Conservation (phyloP, 805 yeast species). For the Ogataea polymorpha region DNA sequence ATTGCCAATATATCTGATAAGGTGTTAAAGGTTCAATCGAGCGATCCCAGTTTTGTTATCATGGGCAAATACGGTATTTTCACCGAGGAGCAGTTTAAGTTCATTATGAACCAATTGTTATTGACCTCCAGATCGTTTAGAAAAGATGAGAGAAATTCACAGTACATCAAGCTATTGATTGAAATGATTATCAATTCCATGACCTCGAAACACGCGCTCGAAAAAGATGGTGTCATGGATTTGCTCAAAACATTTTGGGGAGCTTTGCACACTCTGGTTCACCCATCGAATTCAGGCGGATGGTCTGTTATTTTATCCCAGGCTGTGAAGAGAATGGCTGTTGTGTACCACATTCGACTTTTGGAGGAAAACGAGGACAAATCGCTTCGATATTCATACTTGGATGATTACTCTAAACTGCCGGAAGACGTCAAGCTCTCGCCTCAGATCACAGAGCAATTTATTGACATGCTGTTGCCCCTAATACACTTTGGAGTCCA, state of each 20-base stretch:
- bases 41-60: conserved; percentile 29
- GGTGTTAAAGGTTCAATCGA: conserved; percentile 36
- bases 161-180: conserved; percentile 26
- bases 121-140: conserved; percentile 25
- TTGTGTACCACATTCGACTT: conserved; percentile 57
- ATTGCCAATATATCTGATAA: conserved; percentile 59
- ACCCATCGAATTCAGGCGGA: conserved; percentile 90
- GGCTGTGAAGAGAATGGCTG: conserved; percentile 57
- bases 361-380: conserved; percentile 45
- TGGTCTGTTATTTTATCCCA: conserved; percentile 76
- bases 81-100: conserved; percentile 56
- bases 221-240: conserved; percentile 45
- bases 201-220: conserved; percentile 44
- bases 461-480: conserved; percentile 46
- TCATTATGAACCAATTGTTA: conserved; percentile 52
- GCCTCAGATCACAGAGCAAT: conserved; percentile 17
- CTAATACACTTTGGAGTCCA: conserved; percentile 70
- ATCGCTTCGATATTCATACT: conserved; percentile 18
- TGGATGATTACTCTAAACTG: conserved; percentile 24
- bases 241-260: conserved; percentile 55
- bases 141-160: conserved; percentile 24
- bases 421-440: conserved; percentile 26
- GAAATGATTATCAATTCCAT: conserved; percentile 60
- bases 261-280: conserved; percentile 76
- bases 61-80: conserved; percentile 62